A percentile compares a stretch with the other conserved stretches of the same genome.
phyloP scores from a whole-genome alignment of 495 filamentous ascomycete genomes.

The Aspergillus nanangensis region DNA sequence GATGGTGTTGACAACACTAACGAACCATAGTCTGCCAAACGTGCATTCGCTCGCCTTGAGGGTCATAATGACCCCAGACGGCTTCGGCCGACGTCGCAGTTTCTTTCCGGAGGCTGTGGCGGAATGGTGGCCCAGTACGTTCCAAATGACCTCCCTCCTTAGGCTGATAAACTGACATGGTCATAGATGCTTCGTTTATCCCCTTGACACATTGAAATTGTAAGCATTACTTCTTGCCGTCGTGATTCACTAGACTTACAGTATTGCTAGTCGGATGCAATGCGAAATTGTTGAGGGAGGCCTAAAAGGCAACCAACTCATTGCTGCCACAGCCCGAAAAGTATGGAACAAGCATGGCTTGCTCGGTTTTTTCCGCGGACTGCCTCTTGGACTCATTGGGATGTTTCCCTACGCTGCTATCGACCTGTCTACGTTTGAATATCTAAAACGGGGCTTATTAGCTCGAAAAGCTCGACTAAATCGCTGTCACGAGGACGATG shows the following conservation, averaged over 20 bases:
- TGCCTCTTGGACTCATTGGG: slow-evolving; percentile 86
- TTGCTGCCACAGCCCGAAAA: slow-evolving; percentile 73
- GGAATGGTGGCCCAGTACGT: slow-evolving; percentile 89
- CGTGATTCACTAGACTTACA: slow-evolving; percentile 15
- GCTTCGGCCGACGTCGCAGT: slow-evolving; percentile 79
- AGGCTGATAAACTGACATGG: slow-evolving; percentile 16
- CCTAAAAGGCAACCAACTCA: slow-evolving; percentile 76
- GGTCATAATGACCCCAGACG: slow-evolving; percentile 77
- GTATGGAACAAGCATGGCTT: slow-evolving; percentile 76
- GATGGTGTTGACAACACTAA: slow-evolving; percentile 10
- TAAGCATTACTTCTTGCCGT: slow-evolving; percentile 31
- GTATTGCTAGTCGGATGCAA: slow-evolving; percentile 68
- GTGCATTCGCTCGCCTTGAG: slow-evolving; percentile 78
- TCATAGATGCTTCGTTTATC: slow-evolving; percentile 82
- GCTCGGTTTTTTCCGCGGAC: slow-evolving; percentile 80
- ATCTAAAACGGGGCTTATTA: slow-evolving; percentile 72
- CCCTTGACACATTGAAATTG: slow-evolving; percentile 97
- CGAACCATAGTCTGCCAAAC: slow-evolving; percentile 68
- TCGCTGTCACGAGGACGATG: slow-evolving; percentile 77
- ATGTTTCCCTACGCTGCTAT: slow-evolving; percentile 99
- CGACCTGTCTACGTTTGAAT: slow-evolving; percentile 92
- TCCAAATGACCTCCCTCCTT: not conserved
- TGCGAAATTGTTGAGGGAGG: slow-evolving; percentile 88
- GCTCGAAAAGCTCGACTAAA: slow-evolving; percentile 63
- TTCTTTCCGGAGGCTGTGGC: slow-evolving; percentile 83